Evolutionary conservation across 2,329 filamentous ascomycete genomes (phyloP), one percentile per base, ranked within the genome.

Genomic region (Microdochium trichocladiopsis): DNA sequence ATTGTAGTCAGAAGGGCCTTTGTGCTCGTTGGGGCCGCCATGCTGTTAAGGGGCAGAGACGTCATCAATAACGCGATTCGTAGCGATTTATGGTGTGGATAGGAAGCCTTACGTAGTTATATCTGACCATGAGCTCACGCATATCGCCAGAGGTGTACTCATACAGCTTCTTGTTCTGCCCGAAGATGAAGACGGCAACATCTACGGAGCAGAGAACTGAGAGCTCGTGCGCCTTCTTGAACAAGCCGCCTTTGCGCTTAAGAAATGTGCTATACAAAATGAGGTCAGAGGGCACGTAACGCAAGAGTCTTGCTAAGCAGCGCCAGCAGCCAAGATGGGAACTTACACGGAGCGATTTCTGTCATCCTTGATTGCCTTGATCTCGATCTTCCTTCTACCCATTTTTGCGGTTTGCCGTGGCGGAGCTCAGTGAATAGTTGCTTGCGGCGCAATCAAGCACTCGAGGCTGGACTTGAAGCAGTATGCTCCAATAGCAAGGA

Each of bases 351-450:
- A 96, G 69, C 92, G 90, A 69, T 96, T 96, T 65, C 92, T 85
- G 73, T 96, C 92, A 84, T 96, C 92, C 74, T 96, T 96, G 80
- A 97, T 97, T 62, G 93, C 90, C 76, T 96, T 96, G 79, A 99
- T 97, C 78, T 97, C 94, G 69, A 99, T 99, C 84, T 99, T 99
- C 81, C 94, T 86, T 72, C 94, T 87, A 71, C 94, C 94, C 94
- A 99, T 99, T 51, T 68, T 73, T 70, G 60, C 56, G 52, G 54
- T 47, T 52, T 47, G 55, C 48, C 50, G 51, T 25, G 47, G 52
- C 50, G 49, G 41, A 49, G 33, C 47, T 11, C 47, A 54, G 45
- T 43, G 23, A 28, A 48, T 16, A 18, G 4, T 45, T 22, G 41
- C 41, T 45, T 45, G 41, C 21, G 21, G 22, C 41, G 41, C 41